A percentile compares a stretch with the other conserved stretches of the same genome.
Evolutionary conservation across 768 basidiomycete genomes (phyloP).

Genomic region (Heimioporus sp.): DNA sequence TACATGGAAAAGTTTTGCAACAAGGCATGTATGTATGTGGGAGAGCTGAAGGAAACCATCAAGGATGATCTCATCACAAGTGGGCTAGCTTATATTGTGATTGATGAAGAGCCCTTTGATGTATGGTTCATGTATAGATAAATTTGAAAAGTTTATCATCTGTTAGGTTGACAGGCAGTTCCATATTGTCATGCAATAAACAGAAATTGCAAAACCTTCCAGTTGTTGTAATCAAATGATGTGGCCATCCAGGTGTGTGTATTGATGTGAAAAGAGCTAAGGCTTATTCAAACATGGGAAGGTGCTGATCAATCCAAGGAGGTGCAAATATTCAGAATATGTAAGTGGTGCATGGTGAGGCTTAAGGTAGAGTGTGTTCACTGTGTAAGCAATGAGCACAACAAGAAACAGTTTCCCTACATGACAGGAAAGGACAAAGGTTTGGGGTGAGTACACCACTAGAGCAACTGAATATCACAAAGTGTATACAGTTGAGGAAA

Average conservation of each 20-base stretch:
- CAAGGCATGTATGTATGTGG: background rate
- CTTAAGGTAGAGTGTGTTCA: no score
- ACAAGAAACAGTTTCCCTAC: no score
- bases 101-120: conserved; percentile 1
- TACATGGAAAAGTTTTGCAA: background rate
- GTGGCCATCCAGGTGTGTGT: no score
- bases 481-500: background rate
- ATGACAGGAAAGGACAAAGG: no score
- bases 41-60: conserved; percentile 4
- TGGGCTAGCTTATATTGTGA: background rate
- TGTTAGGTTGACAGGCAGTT: background rate
- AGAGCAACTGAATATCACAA: background rate
- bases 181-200: conserved; percentile 1
- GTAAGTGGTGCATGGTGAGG: no score
- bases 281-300: no score
- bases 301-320: no score
- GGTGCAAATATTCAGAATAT: no score
- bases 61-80: background rate
- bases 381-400: no score
- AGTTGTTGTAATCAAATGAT: background rate
- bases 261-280: no score
- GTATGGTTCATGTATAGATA: conserved; percentile 1
- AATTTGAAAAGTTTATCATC: background rate
- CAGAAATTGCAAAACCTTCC: no score
- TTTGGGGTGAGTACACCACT: background rate